Conservation (phyloP, 257 asterid genomes). For the Anisodus tanguticus region DNA sequence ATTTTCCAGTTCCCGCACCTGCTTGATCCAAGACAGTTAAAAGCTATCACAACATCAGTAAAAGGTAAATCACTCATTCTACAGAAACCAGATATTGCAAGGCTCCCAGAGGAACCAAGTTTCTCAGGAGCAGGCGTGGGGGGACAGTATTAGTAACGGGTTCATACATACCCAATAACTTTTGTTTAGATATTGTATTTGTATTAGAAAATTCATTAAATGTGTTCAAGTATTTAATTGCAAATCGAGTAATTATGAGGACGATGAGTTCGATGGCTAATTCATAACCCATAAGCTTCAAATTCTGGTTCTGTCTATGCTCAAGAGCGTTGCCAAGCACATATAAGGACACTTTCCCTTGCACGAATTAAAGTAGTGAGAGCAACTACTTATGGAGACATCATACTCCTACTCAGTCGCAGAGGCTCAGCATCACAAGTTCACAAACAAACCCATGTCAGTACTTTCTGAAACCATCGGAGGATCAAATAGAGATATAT, state of each 20-base stretch:
- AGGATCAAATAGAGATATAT: neutral
- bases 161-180: too few species aligned
- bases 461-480: neutral
- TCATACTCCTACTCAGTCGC: neutral
- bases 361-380: neutral
- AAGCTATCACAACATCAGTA: slow-evolving; percentile 2
- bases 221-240: too few species aligned
- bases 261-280: too few species aligned
- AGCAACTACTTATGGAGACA: neutral
- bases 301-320: too few species aligned
- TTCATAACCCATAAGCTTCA: too few species aligned
- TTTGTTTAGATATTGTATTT: too few species aligned
- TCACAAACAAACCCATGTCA: neutral
- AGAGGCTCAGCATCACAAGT: neutral
- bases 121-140: too few species aligned
- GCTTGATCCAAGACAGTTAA: slow-evolving; percentile 16
- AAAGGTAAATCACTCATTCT: neutral
- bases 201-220: too few species aligned
- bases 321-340: neutral
- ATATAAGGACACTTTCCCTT: neutral
- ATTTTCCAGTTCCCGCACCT: slow-evolving; percentile 91
- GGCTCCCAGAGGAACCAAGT: slow-evolving; percentile 11
- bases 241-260: too few species aligned
- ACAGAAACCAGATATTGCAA: neutral
- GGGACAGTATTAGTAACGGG: too few species aligned